These are phyloP conservation scores for Gryganskiella cystojenkinii DNA, from an alignment of 192 early-diverging fungal species.

Conservation along the genomic window DNA sequence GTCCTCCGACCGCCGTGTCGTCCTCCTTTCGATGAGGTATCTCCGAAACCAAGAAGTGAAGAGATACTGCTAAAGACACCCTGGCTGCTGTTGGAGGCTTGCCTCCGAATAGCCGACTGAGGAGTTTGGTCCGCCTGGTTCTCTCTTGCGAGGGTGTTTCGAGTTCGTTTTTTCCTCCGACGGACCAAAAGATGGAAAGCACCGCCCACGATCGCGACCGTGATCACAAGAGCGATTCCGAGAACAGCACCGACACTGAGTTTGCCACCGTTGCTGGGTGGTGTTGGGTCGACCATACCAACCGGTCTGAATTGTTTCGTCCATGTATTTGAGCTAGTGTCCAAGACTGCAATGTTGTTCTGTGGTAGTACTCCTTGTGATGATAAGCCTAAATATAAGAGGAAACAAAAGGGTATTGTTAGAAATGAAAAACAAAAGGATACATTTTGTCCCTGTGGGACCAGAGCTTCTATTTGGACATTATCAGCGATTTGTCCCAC, in stretches of 20 bases:
- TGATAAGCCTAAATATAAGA: conserved; percentile 21
- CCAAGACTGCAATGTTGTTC: conserved; percentile 32
- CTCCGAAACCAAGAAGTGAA: background rate
- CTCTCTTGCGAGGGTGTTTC: conserved; percentile 48
- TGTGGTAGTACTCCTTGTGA: background rate
- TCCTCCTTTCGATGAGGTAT: background rate
- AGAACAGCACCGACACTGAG: conserved; percentile 37
- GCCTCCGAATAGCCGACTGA: conserved; percentile 23
- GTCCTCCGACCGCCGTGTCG: background rate
- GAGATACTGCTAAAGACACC: conserved; percentile 2
- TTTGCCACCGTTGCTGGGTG: background rate
- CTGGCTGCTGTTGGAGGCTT: conserved; percentile 3
- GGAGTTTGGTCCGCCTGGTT: conserved; percentile 32
- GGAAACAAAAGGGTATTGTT: background rate
- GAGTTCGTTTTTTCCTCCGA: conserved; percentile 26
- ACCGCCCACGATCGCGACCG: conserved; percentile 24
- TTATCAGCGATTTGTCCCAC: background rate
- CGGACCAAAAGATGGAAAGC: conserved; percentile 32
- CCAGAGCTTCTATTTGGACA: too few relatives aligned
- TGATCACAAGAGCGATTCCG: conserved; percentile 42
- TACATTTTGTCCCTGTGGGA: background rate
- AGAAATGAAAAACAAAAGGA: background rate
- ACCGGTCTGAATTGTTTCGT: conserved; percentile 14
- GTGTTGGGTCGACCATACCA: background rate
- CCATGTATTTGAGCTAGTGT: conserved; percentile 38